Percentiles rank a stretch among this genome's conserved stretches.
Conservation (phyloP, 2,329 filamentous ascomycete species). For the Amylocarpus encephaloides region DNA sequence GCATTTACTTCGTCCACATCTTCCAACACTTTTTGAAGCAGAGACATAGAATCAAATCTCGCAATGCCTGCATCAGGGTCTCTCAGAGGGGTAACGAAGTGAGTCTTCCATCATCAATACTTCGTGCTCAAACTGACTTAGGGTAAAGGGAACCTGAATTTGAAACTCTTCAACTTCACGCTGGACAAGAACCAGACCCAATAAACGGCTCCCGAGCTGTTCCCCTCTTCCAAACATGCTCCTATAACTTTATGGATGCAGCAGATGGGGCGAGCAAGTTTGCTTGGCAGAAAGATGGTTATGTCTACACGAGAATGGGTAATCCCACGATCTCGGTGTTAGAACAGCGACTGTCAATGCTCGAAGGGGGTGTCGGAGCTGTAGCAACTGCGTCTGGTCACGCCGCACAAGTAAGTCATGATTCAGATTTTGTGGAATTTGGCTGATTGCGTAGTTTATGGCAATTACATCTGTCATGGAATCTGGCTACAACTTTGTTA, state of each 20-base stretch:
- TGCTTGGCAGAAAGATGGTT: conserved; percentile 64
- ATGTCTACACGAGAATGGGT: conserved; percentile 52
- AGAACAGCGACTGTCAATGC: conserved; percentile 60
- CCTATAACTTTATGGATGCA: conserved; percentile 63
- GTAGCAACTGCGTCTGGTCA: conserved; percentile 59
- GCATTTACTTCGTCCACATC: not conserved
- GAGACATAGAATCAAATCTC: not conserved
- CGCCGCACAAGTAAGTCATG: conserved; percentile 42
- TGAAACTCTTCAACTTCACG: conserved; percentile 51
- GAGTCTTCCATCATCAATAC: not conserved
- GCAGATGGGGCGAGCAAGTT: conserved; percentile 64
- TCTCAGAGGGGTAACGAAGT: conserved; percentile 15
- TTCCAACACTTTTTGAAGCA: not conserved
- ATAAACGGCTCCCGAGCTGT: conserved; percentile 60
- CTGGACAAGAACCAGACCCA: conserved; percentile 56
- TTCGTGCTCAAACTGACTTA: not conserved
- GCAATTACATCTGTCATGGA: conserved; percentile 56
- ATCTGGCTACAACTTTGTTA: conserved; percentile 59
- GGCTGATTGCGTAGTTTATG: conserved; percentile 44
- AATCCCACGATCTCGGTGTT: conserved; percentile 51
- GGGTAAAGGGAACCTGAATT: conserved; percentile 31
- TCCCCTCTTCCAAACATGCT: conserved; percentile 64
- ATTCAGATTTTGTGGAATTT: not conserved
- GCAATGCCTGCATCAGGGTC: conserved; percentile 16
- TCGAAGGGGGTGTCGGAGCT: conserved; percentile 61